Percentiles rank a stretch among this genome's conserved stretches.
Evolutionary conservation across 257 asterid species (phyloP).

Genomic region (Solanum tarapatanum): DNA sequence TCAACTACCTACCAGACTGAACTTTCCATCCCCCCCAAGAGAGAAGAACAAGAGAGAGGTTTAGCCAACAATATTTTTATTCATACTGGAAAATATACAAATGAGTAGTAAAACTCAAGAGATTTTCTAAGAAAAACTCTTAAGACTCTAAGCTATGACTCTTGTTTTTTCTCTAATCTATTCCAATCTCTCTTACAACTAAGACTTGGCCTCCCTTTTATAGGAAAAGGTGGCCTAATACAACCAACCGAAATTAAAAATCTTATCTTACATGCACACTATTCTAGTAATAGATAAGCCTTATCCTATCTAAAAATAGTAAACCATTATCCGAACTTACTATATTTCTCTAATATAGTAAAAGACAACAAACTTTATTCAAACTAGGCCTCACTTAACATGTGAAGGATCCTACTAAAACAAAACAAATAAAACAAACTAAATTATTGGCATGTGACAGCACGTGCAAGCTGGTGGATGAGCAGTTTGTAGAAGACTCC

Average conservation of each 20-base stretch:
- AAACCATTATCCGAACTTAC: neutral
- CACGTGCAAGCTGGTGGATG: neutral
- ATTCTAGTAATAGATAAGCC: neutral
- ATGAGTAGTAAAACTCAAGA: neutral
- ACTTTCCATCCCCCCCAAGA: neutral
- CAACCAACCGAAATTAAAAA: neutral
- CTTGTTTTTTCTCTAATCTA: neutral
- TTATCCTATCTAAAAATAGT: neutral
- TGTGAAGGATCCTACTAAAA: neutral
- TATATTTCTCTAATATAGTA: too few species aligned
- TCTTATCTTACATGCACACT: neutral
- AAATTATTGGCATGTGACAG: neutral
- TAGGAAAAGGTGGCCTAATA: neutral
- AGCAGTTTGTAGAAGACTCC: neutral
- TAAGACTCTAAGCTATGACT: neutral
- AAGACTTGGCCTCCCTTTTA: neutral
- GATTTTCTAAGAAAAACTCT: neutral
- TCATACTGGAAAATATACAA: too few species aligned
- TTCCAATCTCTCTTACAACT: too few species aligned
- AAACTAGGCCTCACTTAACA: neutral
- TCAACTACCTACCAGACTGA: neutral
- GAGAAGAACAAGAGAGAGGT: too few species aligned
- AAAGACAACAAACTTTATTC: too few species aligned
- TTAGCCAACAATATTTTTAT: neutral
- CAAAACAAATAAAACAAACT: too few species aligned